Percentiles rank a stretch among this genome's conserved stretches.
phyloP scores from a whole-genome alignment of 2,329 filamentous ascomycete genomes.

The Fusarium praegraminearum region DNA sequence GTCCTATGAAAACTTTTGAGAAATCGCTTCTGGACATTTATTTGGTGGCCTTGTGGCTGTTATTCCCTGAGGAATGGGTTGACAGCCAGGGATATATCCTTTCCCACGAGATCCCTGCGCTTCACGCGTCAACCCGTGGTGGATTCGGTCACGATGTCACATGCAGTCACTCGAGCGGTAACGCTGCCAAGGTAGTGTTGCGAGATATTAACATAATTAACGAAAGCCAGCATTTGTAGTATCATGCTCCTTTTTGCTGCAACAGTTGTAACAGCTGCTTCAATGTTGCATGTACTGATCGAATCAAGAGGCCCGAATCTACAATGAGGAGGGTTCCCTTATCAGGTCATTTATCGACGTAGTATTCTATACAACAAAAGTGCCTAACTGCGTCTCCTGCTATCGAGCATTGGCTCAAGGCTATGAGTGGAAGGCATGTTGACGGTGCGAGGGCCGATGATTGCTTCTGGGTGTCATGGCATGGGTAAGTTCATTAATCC shows the following conservation, averaged over 20 bases:
- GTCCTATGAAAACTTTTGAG: neutral
- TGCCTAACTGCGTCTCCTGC: neutral
- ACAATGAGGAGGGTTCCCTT: neutral
- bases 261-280: neutral
- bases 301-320: neutral
- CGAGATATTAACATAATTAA: neutral
- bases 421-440: neutral
- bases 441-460: neutral
- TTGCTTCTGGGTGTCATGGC: neutral
- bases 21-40: neutral
- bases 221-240: neutral
- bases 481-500: neutral
- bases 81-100: conserved; percentile 3
- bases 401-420: neutral
- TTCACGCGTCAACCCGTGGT: neutral
- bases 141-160: neutral
- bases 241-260: neutral
- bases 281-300: neutral
- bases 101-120: conserved; percentile 16
- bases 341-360: neutral
- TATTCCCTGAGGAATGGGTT: neutral
- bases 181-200: neutral
- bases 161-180: neutral
- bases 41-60: neutral
- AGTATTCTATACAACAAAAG: neutral